phyloP scores from a whole-genome alignment of 1,284 basidiomycete species.

The Ustilago hordei region DNA sequence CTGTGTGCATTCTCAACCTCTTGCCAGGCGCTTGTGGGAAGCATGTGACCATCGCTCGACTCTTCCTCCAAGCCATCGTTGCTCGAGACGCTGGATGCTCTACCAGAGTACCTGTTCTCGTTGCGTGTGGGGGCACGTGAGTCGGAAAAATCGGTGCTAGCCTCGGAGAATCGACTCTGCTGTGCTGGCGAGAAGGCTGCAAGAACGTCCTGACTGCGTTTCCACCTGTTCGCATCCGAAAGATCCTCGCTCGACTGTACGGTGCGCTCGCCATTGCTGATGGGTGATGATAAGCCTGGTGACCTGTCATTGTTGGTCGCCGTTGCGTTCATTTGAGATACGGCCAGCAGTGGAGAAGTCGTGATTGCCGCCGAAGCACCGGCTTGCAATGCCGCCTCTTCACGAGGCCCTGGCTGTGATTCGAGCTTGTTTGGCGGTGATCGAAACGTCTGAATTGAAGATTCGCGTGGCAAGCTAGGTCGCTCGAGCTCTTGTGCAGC shows the following conservation, averaged over 20 bases:
- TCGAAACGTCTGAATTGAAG: constrained; percentile 37
- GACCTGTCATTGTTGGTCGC: background rate
- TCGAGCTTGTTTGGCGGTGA: constrained; percentile 41
- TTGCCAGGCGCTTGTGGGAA: constrained; percentile 61
- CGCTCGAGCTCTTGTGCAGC: background rate
- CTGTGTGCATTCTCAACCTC: constrained; percentile 59
- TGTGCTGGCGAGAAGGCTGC: constrained; percentile 33
- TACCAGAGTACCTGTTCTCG: constrained; percentile 38
- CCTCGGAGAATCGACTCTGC: constrained; percentile 53
- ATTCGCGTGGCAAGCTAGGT: constrained; percentile 29
- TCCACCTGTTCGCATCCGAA: constrained; percentile 18
- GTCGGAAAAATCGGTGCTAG: constrained; percentile 48
- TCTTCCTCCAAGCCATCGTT: constrained; percentile 42
- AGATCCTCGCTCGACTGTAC: constrained; percentile 23
- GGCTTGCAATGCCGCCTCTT: constrained; percentile 39
- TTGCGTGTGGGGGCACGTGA: constrained; percentile 43
- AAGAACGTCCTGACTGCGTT: constrained; percentile 27
- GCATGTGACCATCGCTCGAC: constrained; percentile 48
- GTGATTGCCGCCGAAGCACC: constrained; percentile 29
- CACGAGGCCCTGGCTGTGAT: constrained; percentile 24
- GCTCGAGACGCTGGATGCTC: constrained; percentile 40
- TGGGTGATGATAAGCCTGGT: constrained; percentile 3
- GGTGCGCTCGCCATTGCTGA: constrained; percentile 33
- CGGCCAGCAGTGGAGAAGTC: constrained; percentile 6
- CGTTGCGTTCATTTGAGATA: background rate